These are phyloP conservation scores for Mycena albidolilacea DNA, from an alignment of 768 basidiomycete genomes.

Conservation along the genomic window DNA sequence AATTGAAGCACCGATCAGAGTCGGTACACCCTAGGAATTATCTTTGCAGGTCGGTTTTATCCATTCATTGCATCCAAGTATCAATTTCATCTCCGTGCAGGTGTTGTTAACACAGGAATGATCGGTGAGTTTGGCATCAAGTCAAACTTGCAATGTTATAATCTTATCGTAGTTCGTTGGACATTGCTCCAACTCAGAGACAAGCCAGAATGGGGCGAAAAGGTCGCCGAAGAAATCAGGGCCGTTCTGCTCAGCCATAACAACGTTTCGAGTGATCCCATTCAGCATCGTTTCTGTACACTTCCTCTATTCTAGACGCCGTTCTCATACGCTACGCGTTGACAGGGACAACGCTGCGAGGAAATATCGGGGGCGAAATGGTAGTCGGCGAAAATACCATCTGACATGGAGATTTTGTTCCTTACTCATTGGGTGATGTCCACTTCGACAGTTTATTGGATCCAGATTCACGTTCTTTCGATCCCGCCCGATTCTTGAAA, in stretches of 20 bases:
- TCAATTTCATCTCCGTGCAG: constrained; percentile 43
- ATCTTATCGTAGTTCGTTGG: constrained; percentile 51
- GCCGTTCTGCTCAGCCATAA: constrained; percentile 49
- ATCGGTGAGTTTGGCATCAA: constrained; percentile 44
- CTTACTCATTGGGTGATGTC: constrained; percentile 50
- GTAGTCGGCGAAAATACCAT: constrained; percentile 46
- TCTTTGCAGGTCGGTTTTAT: constrained; percentile 52
- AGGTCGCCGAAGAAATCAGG: constrained; percentile 49
- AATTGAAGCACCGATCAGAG: constrained; percentile 37
- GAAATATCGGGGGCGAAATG: constrained; percentile 52
- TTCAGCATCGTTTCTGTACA: constrained; percentile 51
- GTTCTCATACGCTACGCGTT: constrained; percentile 52
- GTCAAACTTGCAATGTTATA: background rate
- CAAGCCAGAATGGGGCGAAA: constrained; percentile 53
- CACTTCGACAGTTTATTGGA: constrained; percentile 56
- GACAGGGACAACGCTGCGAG: constrained; percentile 49
- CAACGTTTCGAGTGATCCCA: constrained; percentile 44
- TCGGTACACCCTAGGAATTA: constrained; percentile 41
- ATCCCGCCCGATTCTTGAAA: constrained; percentile 51
- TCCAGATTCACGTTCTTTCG: constrained; percentile 51
- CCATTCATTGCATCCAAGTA: background rate
- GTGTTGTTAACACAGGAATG: constrained; percentile 53
- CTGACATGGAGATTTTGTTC: constrained; percentile 53
- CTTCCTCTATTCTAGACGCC: constrained; percentile 54
- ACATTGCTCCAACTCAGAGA: constrained; percentile 51